Percentiles rank a stretch among this genome's conserved stretches.
These are phyloP conservation scores for Papilionanthe hybrid DNA, from an alignment of 116 monocot genomes.

Conservation along the genomic window DNA sequence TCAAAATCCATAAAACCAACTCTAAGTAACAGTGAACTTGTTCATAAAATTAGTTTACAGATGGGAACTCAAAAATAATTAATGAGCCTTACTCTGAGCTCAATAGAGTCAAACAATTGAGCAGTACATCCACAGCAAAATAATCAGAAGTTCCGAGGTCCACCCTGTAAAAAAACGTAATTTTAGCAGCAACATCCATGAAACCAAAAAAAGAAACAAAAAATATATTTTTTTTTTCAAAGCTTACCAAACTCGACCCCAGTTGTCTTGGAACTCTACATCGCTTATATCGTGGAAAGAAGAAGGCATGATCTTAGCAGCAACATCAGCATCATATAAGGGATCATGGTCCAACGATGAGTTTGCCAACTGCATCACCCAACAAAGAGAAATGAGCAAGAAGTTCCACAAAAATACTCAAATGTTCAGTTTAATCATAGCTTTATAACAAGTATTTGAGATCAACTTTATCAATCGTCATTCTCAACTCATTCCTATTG, in stretches of 20 bases:
- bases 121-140: constrained; percentile 85
- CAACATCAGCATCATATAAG: constrained; percentile 75
- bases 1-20: background rate
- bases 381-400: constrained; percentile 5
- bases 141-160: constrained; percentile 94
- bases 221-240: background rate
- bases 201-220: background rate
- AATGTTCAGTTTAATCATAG: background rate
- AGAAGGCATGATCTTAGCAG: constrained; percentile 62
- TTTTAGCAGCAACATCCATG: no score
- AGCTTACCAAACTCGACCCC: constrained; percentile 86
- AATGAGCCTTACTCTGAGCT: constrained; percentile 76
- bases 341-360: constrained; percentile 81
- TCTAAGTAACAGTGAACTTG: background rate
- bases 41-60: background rate
- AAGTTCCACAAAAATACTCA: background rate
- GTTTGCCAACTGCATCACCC: constrained; percentile 59
- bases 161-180: constrained; percentile 54
- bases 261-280: constrained; percentile 97
- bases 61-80: background rate
- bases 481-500: background rate
- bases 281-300: constrained; percentile 98
- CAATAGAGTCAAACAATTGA: constrained; percentile 80
- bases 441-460: background rate
- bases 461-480: background rate